Evolutionary conservation across 2,329 filamentous ascomycete genomes (phyloP).

Genomic region (Pyrenochaeta sp.): DNA sequence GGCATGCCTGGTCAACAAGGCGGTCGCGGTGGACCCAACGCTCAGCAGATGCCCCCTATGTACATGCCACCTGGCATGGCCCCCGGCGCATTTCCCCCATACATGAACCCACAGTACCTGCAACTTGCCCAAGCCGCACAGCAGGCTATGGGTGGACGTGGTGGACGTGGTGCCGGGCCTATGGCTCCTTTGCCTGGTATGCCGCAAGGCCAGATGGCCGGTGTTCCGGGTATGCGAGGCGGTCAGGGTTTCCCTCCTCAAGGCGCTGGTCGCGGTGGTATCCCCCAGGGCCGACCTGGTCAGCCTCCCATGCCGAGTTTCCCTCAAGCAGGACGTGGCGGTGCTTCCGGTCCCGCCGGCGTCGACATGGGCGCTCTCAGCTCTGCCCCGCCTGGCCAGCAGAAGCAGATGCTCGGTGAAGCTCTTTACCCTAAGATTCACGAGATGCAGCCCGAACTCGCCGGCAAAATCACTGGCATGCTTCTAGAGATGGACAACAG

Average conservation of each 20-base stretch:
- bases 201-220: conserved; percentile 71
- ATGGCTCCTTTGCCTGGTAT: conserved; percentile 71
- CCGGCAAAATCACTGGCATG: conserved; percentile 99
- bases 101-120: conserved; percentile 80
- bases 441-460: conserved; percentile 90
- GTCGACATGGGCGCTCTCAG: conserved; percentile 62
- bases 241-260: conserved; percentile 51
- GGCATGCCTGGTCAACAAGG: conserved; percentile 84
- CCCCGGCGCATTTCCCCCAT: conserved; percentile 74
- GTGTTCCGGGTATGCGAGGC: conserved; percentile 52
- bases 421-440: conserved; percentile 99
- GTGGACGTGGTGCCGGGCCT: conserved; percentile 70
- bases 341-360: conserved; percentile 39
- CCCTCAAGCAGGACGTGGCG: conserved; percentile 42
- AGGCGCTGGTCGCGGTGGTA: conserved; percentile 45
- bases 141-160: conserved; percentile 64
- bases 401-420: conserved; percentile 99
- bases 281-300: conserved; percentile 40
- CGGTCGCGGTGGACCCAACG: conserved; percentile 78
- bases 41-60: conserved; percentile 85
- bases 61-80: conserved; percentile 75
- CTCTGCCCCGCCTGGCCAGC: conserved; percentile 71
- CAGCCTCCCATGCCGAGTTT: conserved; percentile 43
- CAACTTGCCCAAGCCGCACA: conserved; percentile 77
- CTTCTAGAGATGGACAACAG: conserved; percentile 98